phyloP scores from a whole-genome alignment of 2,329 filamentous ascomycete species.

The Fusarium algeriense region DNA sequence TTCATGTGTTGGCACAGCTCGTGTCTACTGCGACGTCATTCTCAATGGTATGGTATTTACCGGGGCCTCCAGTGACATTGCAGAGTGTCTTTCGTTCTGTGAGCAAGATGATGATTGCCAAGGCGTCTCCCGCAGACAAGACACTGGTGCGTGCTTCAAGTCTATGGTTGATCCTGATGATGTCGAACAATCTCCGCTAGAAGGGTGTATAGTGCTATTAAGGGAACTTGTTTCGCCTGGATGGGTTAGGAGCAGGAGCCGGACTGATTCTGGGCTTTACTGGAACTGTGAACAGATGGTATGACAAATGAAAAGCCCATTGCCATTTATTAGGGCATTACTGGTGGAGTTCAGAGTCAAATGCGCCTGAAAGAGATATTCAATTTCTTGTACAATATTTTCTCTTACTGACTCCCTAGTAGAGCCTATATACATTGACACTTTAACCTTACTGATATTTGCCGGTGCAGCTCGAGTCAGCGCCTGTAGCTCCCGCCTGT shows the following conservation, averaged over 20 bases:
- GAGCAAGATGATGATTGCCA: accelerated
- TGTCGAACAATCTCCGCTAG: background rate
- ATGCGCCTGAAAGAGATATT: background rate
- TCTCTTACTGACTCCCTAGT: no score
- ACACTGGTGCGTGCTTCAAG: background rate
- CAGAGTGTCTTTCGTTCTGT: background rate
- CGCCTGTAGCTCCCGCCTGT: no score
- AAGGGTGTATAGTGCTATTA: background rate
- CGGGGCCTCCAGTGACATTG: background rate
- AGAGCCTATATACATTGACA: no score
- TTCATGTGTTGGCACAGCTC: background rate
- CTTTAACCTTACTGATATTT: no score
- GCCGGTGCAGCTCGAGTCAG: no score
- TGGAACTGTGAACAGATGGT: no score
- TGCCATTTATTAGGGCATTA: background rate
- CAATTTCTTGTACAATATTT: background rate
- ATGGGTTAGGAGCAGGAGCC: accelerated
- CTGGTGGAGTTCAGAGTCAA: background rate
- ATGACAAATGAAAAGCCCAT: background rate
- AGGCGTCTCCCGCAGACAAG: background rate
- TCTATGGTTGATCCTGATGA: background rate
- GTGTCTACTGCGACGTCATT: background rate
- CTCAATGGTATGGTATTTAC: background rate
- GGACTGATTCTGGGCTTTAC: background rate
- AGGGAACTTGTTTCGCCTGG: background rate